Percentiles rank a stretch among this genome's conserved stretches.
Evolutionary conservation across 78 protist genomes (phyloP).

Genomic region (Dictyostelium brefeldianum): DNA sequence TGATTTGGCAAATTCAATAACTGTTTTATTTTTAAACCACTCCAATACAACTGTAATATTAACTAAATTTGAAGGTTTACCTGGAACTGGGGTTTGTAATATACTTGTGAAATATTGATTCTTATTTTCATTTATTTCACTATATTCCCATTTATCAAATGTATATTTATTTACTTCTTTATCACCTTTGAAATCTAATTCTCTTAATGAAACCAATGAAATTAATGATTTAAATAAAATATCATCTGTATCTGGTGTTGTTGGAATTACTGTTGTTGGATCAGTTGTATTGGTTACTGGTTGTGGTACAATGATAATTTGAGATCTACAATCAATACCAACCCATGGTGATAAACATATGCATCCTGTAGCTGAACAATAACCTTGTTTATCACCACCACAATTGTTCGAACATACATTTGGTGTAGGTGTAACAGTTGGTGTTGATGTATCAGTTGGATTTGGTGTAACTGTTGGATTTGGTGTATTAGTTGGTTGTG

Average conservation of each 20-base stretch:
- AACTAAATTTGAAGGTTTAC: not conserved
- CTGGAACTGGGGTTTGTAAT: not conserved
- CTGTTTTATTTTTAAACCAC: not conserved
- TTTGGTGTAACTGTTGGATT: too few relatives aligned
- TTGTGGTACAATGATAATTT: not conserved
- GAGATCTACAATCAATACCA: not conserved
- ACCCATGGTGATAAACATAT: not conserved
- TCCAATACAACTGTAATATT: not conserved
- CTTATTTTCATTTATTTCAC: not conserved
- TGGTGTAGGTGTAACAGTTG: not conserved
- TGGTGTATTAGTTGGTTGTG: too few relatives aligned
- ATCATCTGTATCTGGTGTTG: not conserved
- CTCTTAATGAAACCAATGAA: not conserved
- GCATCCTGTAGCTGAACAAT: not conserved
- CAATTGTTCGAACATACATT: not conserved
- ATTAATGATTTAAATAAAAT: not conserved
- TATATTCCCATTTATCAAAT: not conserved
- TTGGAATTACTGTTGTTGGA: not conserved
- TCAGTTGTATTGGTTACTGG: not conserved
- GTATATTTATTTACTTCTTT: not conserved
- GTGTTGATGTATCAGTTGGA: too few relatives aligned
- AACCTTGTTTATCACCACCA: not conserved
- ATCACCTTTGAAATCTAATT: not conserved
- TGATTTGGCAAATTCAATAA: not conserved
- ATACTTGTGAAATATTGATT: not conserved